Evolutionary conservation across 2,329 filamentous ascomycete species (phyloP).

Genomic region (Scedosporium apiospermum): DNA sequence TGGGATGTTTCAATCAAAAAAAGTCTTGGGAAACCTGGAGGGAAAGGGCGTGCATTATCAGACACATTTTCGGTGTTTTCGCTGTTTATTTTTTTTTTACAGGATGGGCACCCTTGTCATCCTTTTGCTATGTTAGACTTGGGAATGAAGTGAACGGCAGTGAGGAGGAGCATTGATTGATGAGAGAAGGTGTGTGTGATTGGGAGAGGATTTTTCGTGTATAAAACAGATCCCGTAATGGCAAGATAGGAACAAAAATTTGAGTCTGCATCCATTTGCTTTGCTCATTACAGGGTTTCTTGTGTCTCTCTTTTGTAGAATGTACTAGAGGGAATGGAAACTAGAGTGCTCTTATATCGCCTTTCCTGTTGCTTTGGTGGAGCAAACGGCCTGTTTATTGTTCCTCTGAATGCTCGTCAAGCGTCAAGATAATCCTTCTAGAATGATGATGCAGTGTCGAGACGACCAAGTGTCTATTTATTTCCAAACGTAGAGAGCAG

Average conservation of each 20-base stretch:
- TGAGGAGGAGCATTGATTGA: background rate
- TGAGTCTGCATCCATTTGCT: background rate
- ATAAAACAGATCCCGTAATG: conserved; percentile 2
- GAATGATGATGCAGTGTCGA: background rate
- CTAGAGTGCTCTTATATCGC: no score
- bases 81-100: background rate
- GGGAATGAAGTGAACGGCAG: background rate
- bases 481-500: background rate
- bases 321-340: no score
- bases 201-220: background rate
- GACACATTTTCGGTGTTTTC: conserved; percentile 3
- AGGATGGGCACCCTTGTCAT: background rate
- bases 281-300: background rate
- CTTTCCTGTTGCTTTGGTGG: no score
- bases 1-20: conserved; percentile 1
- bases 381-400: no score
- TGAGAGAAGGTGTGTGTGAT: background rate
- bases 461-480: background rate
- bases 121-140: conserved; percentile 1
- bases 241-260: conserved; percentile 1
- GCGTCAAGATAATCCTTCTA: no score
- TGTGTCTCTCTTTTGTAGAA: background rate
- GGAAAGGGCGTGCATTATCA: conserved; percentile 11
- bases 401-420: no score
- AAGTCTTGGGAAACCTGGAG: conserved; percentile 6